Conservation (phyloP, 2,329 filamentous ascomycete genomes). For the Pseudogymnoascus sp. region DNA sequence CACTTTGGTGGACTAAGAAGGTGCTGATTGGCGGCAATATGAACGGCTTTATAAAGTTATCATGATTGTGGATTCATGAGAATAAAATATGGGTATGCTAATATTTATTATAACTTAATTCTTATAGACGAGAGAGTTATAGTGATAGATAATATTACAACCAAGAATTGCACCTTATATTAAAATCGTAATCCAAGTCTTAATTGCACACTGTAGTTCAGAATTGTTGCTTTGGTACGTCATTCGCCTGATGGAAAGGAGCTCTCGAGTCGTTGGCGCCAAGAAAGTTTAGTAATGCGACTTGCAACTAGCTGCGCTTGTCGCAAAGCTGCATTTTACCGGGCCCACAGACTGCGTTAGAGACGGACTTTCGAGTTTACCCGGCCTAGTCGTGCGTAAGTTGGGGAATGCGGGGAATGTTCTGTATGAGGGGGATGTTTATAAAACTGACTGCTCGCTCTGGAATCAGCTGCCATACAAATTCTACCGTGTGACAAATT, state of each 20-base stretch:
- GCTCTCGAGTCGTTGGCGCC: background rate
- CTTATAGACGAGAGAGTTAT: background rate
- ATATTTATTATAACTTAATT: background rate
- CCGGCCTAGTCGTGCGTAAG: background rate
- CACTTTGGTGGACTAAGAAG: background rate
- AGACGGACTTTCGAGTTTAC: background rate
- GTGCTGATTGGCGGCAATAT: conserved; percentile 7
- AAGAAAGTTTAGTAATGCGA: conserved; percentile 7
- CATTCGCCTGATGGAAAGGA: background rate
- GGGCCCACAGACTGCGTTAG: background rate
- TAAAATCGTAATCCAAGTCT: background rate
- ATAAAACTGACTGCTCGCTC: conserved; percentile 1
- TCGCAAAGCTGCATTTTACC: background rate
- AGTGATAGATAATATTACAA: background rate
- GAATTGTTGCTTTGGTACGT: background rate
- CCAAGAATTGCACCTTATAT: background rate
- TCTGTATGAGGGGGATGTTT: background rate
- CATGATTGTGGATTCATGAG: background rate
- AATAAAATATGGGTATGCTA: background rate
- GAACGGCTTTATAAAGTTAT: background rate
- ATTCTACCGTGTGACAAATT: background rate
- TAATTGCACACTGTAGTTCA: background rate
- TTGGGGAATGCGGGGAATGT: conserved; percentile 5
- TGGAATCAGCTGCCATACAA: background rate
- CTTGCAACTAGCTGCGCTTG: background rate